Percentiles rank a stretch among this genome's conserved stretches.
Conservation (phyloP, 108 stramenopile species). For the Nitzschia putrida region DNA sequence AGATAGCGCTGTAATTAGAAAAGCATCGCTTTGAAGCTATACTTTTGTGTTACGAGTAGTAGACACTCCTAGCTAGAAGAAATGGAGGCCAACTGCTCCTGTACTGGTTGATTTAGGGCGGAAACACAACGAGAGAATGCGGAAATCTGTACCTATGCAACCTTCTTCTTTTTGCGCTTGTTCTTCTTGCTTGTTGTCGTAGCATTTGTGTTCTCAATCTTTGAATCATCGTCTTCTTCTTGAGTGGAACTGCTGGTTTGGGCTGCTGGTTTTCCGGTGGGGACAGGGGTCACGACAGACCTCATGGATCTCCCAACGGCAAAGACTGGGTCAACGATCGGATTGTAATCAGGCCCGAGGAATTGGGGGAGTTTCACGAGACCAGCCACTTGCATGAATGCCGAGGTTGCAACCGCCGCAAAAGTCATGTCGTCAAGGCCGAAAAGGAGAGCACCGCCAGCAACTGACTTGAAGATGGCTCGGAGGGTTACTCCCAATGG, state of each 20-base stretch:
- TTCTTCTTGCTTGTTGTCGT: conserved; percentile 3
- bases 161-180: conserved; percentile 19
- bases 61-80: too few relatives aligned
- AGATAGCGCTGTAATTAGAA: too few relatives aligned
- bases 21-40: too few relatives aligned
- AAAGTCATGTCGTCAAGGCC: conserved; percentile 56
- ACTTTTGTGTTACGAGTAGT: too few relatives aligned
- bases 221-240: not conserved
- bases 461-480: conserved; percentile 32
- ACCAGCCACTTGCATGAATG: conserved; percentile 71
- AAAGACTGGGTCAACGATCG: conserved; percentile 20
- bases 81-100: too few relatives aligned
- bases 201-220: not conserved
- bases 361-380: conserved; percentile 66
- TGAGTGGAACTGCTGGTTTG: too few relatives aligned
- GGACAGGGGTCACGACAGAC: too few relatives aligned
- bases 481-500: conserved; percentile 58
- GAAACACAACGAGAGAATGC: conserved; percentile 1
- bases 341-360: conserved; percentile 72
- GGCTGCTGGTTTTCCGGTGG: too few relatives aligned
- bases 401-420: conserved; percentile 51
- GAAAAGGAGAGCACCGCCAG: conserved; percentile 31
- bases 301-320: not conserved
- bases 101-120: too few relatives aligned
- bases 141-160: not conserved